A percentile compares a stretch with the other conserved stretches of the same genome.
Evolutionary conservation across 257 asterid species (phyloP).

Genomic region (Gynochthodes officinalis): DNA sequence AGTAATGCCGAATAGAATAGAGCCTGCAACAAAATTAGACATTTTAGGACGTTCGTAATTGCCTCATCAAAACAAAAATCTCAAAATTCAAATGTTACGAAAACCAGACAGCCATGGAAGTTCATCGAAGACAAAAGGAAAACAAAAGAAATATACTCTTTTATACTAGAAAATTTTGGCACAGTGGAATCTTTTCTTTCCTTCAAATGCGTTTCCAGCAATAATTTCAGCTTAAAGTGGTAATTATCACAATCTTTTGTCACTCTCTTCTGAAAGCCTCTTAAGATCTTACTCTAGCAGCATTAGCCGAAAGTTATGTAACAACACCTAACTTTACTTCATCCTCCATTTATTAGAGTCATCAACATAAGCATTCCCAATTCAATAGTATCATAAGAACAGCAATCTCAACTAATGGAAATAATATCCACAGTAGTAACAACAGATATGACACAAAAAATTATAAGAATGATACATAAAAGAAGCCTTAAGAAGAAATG

Average conservation of each 20-base stretch:
- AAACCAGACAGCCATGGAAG: not conserved
- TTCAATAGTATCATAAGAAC: not conserved
- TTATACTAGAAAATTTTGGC: not conserved
- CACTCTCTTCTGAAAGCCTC: too few species aligned
- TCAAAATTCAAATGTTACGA: not conserved
- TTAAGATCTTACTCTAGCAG: conserved; percentile 1
- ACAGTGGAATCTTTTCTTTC: not conserved
- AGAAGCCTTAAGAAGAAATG: not conserved
- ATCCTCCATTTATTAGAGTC: not conserved
- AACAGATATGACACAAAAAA: not conserved
- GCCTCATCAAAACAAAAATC: not conserved
- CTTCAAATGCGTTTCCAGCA: conserved; percentile 2
- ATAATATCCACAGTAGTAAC: not conserved
- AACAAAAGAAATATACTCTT: not conserved
- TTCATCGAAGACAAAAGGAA: not conserved
- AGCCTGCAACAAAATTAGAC: conserved; percentile 41
- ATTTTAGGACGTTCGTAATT: not conserved
- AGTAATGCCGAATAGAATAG: conserved; percentile 66
- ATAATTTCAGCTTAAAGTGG: not conserved
- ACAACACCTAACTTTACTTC: not conserved
- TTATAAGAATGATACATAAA: not conserved
- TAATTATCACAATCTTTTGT: too few species aligned
- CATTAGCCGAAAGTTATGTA: not conserved
- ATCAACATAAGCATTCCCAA: not conserved
- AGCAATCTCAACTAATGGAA: not conserved